Conservation (phyloP, 73 alveolate genomes). For the Urostyla sp. region DNA sequence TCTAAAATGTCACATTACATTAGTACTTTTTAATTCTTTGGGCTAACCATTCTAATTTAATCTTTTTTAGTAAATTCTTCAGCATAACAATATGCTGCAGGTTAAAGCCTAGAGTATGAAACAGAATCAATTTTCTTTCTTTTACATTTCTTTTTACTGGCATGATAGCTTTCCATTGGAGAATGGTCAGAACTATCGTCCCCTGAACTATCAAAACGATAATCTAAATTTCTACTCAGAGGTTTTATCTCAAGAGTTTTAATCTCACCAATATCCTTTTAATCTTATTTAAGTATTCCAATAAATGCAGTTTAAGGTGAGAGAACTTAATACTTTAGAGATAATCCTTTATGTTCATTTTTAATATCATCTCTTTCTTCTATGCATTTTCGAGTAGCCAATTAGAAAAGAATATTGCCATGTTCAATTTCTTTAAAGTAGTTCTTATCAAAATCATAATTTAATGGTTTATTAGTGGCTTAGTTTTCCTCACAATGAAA, state of each 20-base stretch:
- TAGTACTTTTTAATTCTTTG: too few relatives aligned
- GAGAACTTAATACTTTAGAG: conserved; percentile 23
- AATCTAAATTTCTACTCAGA: neutral
- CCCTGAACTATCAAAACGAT: too few relatives aligned
- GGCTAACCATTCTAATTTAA: too few relatives aligned
- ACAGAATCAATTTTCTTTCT: too few relatives aligned
- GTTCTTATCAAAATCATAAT: neutral
- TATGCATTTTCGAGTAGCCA: conserved; percentile 7
- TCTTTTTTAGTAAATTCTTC: too few relatives aligned
- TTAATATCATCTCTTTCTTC: neutral
- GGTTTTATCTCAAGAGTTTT: neutral
- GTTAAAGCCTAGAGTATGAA: too few relatives aligned
- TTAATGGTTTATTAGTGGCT: neutral
- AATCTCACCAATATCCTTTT: conserved; percentile 26
- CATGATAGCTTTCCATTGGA: too few relatives aligned
- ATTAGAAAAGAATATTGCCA: conserved; percentile 5
- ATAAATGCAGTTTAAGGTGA: conserved; percentile 18
- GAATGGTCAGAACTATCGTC: too few relatives aligned
- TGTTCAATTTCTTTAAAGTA: neutral
- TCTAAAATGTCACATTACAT: too few relatives aligned
- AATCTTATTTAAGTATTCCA: conserved; percentile 21
- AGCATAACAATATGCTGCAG: too few relatives aligned
- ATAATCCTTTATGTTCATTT: neutral
- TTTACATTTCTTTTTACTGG: too few relatives aligned
- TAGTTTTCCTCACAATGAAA: neutral